A percentile compares a stretch with the other conserved stretches of the same genome.
Evolutionary conservation across 1,284 basidiomycete species (phyloP).

Genomic region (Fistulinella staudtii): DNA sequence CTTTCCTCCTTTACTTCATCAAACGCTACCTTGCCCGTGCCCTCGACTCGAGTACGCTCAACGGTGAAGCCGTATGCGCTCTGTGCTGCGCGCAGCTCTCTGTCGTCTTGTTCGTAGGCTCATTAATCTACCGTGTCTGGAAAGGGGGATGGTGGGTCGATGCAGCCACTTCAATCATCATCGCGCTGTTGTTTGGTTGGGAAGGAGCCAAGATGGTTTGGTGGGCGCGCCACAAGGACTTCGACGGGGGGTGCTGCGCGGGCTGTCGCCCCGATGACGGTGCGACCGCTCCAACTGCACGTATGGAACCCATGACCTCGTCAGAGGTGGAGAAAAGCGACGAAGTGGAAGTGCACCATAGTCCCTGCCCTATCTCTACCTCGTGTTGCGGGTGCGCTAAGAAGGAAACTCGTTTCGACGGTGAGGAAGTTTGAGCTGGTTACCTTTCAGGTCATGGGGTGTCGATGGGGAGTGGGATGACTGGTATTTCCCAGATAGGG

Average conservation of each 20-base stretch:
- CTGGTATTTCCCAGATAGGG: too few species aligned
- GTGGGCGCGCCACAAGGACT: conserved; percentile 35
- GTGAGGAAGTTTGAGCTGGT: too few species aligned
- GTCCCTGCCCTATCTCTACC: neutral
- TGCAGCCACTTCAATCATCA: conserved; percentile 37
- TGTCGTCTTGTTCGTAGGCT: conserved; percentile 34
- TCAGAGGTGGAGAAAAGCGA: neutral
- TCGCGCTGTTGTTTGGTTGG: conserved; percentile 41
- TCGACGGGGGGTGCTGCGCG: conserved; percentile 39
- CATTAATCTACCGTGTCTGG: conserved; percentile 38
- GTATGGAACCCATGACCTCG: neutral
- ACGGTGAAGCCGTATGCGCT: conserved; percentile 40
- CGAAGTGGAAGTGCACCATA: neutral
- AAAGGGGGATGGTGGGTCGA: conserved; percentile 47
- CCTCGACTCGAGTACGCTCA: conserved; percentile 42
- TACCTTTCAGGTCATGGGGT: too few species aligned
- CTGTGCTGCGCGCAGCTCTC: conserved; percentile 36
- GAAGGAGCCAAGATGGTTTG: conserved; percentile 40
- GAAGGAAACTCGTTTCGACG: too few species aligned
- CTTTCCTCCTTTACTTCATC: conserved; percentile 40
- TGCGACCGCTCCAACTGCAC: neutral
- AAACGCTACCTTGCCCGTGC: conserved; percentile 43
- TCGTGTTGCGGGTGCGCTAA: neutral
- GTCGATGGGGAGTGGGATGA: too few species aligned
- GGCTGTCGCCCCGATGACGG: conserved; percentile 3